A percentile compares a stretch with the other conserved stretches of the same genome.
phyloP scores from a whole-genome alignment of 2,329 filamentous ascomycete species.

The Diaporthe nobilis region DNA sequence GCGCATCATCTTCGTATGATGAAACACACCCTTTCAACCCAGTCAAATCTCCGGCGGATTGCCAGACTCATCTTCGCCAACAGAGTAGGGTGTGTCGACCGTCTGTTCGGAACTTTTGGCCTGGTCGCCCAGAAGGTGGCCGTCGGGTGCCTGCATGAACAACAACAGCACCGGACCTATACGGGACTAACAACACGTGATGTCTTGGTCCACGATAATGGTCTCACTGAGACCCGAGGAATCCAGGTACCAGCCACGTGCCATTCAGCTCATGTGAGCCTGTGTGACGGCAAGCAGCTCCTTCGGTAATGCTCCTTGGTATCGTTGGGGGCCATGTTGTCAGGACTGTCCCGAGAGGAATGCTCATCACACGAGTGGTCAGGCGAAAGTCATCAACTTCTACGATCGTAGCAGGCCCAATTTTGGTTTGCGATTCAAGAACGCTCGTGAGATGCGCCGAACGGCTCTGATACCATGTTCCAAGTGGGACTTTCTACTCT shows the following conservation, averaged over 20 bases:
- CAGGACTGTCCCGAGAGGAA: not conserved
- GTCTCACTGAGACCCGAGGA: not conserved
- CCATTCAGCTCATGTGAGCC: slow-evolving; percentile 9
- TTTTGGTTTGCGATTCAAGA: not conserved
- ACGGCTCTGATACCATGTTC: not conserved
- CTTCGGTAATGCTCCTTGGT: not conserved
- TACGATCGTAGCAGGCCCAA: not conserved
- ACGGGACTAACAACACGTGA: slow-evolving; percentile 13
- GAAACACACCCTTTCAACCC: slow-evolving; percentile 5
- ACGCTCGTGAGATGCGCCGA: not conserved
- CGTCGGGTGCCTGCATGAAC: slow-evolving; percentile 29
- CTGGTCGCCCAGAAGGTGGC: slow-evolving; percentile 13
- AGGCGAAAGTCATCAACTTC: not conserved
- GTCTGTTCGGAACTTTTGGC: not conserved
- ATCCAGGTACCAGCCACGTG: slow-evolving; percentile 7
- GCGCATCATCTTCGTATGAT: not conserved
- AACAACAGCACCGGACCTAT: not conserved
- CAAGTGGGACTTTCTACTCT: not conserved
- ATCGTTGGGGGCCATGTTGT: not conserved
- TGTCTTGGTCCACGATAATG: slow-evolving; percentile 14
- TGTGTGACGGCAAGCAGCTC: slow-evolving; percentile 8
- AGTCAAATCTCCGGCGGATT: slow-evolving; percentile 4
- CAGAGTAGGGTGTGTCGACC: not conserved
- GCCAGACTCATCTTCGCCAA: not conserved
- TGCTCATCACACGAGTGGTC: not conserved